Percentiles rank a stretch among this genome's conserved stretches.
Conservation (phyloP, 2,329 filamentous ascomycete genomes). For the Diaporthe sp. region DNA sequence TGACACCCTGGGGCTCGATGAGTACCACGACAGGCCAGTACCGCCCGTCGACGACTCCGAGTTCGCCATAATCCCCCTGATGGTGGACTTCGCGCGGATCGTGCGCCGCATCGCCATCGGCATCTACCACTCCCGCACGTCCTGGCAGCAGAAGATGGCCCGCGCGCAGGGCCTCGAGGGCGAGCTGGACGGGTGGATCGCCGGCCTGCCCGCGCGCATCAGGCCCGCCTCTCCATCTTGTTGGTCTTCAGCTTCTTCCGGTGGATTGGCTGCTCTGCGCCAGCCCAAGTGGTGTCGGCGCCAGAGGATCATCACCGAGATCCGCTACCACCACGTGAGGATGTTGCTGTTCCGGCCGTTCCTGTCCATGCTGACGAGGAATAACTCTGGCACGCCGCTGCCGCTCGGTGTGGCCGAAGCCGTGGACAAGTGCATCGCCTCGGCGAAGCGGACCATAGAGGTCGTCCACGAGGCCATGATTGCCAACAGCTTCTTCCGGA, state of each 20-base stretch:
- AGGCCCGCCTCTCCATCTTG: background rate
- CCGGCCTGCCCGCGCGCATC: background rate
- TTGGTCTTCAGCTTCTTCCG: background rate
- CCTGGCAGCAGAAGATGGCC: background rate
- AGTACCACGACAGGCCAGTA: background rate
- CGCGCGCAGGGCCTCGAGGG: background rate
- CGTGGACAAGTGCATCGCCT: conserved; percentile 10
- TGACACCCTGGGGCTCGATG: background rate
- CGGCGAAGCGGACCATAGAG: conserved; percentile 2
- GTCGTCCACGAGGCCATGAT: background rate
- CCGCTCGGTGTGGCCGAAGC: background rate
- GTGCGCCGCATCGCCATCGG: conserved; percentile 7
- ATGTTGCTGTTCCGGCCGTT: conserved; percentile 15
- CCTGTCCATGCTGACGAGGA: background rate
- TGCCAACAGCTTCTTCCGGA: background rate
- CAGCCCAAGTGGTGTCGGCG: conserved; percentile 9
- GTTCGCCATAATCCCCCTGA: conserved; percentile 5
- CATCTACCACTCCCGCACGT: conserved; percentile 1
- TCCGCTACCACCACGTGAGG: conserved; percentile 17
- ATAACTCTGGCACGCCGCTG: too few relatives aligned
- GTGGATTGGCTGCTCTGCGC: background rate
- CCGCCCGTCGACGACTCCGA: conserved; percentile 8
- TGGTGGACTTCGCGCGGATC: conserved; percentile 6
- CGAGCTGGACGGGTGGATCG: conserved; percentile 11
- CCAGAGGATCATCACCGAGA: conserved; percentile 1